Evolutionary conservation across 345 rosid species (phyloP).

Genomic region (Eutrema yunnanense): DNA sequence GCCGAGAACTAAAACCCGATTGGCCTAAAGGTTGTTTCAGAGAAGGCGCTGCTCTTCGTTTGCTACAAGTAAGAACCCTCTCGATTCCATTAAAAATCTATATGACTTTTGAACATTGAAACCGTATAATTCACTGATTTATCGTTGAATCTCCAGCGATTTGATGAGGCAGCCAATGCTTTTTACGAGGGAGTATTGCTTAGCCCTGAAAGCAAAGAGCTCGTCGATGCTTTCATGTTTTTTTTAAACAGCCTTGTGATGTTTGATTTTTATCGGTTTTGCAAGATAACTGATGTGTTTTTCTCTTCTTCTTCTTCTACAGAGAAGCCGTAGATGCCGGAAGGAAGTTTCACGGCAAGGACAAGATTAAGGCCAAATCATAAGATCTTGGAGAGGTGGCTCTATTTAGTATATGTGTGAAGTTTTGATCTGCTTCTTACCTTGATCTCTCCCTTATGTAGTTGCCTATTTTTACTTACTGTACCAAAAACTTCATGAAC

Average conservation of each 20-base stretch:
- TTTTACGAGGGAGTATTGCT: slow-evolving; percentile 78
- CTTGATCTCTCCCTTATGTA: slow-evolving; percentile 1
- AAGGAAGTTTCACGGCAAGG: slow-evolving; percentile 53
- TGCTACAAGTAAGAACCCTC: slow-evolving; percentile 48
- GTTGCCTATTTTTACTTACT: not conserved
- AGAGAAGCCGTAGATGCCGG: slow-evolving; percentile 89
- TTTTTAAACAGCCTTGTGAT: not conserved
- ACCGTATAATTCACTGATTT: not conserved
- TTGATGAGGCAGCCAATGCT: slow-evolving; percentile 80
- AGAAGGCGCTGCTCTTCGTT: slow-evolving; percentile 87
- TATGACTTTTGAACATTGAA: not conserved
- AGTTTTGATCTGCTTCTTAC: slow-evolving; percentile 22
- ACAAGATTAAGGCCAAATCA: slow-evolving; percentile 19
- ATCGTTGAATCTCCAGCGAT: slow-evolving; percentile 42
- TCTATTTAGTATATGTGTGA: not conserved
- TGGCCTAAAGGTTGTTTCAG: slow-evolving; percentile 91
- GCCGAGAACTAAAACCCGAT: slow-evolving; percentile 63
- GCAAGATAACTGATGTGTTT: not conserved
- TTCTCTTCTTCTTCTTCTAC: slow-evolving; percentile 11
- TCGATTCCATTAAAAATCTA: not conserved
- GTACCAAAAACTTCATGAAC: not conserved
- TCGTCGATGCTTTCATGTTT: slow-evolving; percentile 69
- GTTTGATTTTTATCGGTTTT: not conserved
- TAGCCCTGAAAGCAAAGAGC: slow-evolving; percentile 69
- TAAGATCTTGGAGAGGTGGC: slow-evolving; percentile 6